Percentiles rank a stretch among this genome's conserved stretches.
Conservation (phyloP, 129 eudicot genomes). For the Pseudognaphalium luteoalbum region DNA sequence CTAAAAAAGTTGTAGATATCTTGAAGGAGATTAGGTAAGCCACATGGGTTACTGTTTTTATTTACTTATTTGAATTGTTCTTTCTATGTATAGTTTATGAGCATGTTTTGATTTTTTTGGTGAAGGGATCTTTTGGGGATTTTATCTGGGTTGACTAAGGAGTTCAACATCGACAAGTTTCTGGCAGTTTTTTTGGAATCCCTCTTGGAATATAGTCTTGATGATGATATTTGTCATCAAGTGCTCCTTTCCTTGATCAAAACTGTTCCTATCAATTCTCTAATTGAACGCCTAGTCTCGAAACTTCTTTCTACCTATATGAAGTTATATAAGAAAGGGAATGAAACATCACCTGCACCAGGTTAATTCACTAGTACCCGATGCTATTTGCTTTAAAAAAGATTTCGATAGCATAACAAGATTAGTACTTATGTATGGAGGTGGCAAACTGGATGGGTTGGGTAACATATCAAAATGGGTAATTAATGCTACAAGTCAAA, state of each 20-base stretch:
- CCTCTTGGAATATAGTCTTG: conserved; percentile 58
- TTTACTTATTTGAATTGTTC: neutral
- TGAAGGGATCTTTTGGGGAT: conserved; percentile 65
- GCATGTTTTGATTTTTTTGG: conserved; percentile 26
- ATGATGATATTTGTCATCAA: conserved; percentile 54
- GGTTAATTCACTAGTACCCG: conserved; percentile 38
- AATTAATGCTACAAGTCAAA: neutral
- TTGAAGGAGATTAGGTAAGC: conserved; percentile 62
- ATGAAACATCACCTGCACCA: conserved; percentile 38
- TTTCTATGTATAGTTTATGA: conserved; percentile 9
- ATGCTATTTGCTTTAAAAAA: conserved; percentile 10
- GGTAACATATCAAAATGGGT: neutral
- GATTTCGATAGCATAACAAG: neutral
- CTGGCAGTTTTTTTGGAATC: conserved; percentile 62
- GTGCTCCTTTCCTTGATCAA: conserved; percentile 51
- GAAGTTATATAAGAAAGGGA: conserved; percentile 48
- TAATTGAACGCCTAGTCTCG: conserved; percentile 49
- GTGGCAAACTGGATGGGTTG: neutral
- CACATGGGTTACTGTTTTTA: neutral
- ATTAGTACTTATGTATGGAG: conserved; percentile 11
- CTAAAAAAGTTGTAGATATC: conserved; percentile 75
- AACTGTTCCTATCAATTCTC: conserved; percentile 48
- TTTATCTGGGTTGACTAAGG: conserved; percentile 60
- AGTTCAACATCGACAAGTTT: conserved; percentile 81
- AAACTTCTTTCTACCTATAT: conserved; percentile 52